Percentiles rank a stretch among this genome's conserved stretches.
These are phyloP conservation scores for Elongisporangium anandrum DNA, from an alignment of 352 stramenopile species.

Conservation along the genomic window DNA sequence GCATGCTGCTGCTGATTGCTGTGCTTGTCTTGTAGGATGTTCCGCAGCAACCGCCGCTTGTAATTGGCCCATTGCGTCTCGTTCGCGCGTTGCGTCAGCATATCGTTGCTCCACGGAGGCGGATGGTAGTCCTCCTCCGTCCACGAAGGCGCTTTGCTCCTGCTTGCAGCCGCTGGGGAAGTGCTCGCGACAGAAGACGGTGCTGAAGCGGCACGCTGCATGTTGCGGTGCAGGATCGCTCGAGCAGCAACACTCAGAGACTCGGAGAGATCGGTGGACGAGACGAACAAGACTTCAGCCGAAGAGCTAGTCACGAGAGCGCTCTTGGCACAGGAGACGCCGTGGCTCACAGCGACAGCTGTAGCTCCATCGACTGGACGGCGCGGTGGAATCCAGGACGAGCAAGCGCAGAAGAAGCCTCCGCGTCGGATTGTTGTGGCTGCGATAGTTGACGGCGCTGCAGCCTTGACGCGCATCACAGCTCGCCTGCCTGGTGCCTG, in stretches of 20 bases:
- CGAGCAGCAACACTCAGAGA: slow-evolving; percentile 9
- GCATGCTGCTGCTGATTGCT: background rate
- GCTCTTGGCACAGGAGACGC: slow-evolving; percentile 39
- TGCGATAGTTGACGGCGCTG: background rate
- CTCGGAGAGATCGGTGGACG: slow-evolving; percentile 25
- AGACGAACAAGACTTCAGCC: slow-evolving; percentile 50
- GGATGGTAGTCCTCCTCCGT: background rate
- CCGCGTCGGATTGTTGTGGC: slow-evolving; percentile 29
- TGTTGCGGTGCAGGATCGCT: background rate
- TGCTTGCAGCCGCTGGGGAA: background rate
- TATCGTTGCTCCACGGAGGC: slow-evolving; percentile 3
- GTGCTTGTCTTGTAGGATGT: slow-evolving; percentile 9
- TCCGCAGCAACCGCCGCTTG: slow-evolving; percentile 7
- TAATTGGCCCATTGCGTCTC: slow-evolving; percentile 8
- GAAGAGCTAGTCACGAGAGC: slow-evolving; percentile 33
- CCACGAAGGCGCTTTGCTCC: background rate
- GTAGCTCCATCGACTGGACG: background rate
- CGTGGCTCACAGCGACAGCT: background rate
- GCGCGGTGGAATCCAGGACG: slow-evolving; percentile 44
- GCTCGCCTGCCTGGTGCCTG: background rate
- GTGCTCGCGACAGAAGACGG: background rate
- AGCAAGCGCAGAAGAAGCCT: slow-evolving; percentile 46
- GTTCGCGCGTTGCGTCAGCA: slow-evolving; percentile 11
- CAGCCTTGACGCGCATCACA: background rate
- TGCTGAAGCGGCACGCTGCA: background rate